Conservation (phyloP, 345 rosid genomes). For the Balakata baccata region DNA sequence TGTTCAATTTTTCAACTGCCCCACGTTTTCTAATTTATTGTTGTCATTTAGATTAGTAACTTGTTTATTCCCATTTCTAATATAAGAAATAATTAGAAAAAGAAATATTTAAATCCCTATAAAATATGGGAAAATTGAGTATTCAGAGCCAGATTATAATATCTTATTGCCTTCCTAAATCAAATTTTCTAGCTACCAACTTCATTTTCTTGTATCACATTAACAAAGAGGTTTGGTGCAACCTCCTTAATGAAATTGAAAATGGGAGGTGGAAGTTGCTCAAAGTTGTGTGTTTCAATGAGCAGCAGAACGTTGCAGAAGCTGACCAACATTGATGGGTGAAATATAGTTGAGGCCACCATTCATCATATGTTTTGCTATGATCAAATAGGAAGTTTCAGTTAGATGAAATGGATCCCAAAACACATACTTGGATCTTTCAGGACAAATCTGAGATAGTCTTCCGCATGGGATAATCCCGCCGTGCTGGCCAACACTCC, state of each 20-base stretch:
- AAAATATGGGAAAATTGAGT: too few species aligned
- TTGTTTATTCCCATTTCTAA: too few species aligned
- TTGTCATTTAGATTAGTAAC: background rate
- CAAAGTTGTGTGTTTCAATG: too few species aligned
- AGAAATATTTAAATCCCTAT: too few species aligned
- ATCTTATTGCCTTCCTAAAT: too few species aligned
- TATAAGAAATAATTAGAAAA: too few species aligned
- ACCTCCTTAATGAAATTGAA: too few species aligned
- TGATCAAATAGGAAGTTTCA: conserved; percentile 43
- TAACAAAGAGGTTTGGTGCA: too few species aligned
- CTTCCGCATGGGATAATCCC: conserved; percentile 64
- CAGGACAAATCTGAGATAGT: conserved; percentile 35
- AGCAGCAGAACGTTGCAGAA: background rate
- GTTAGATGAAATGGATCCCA: conserved; percentile 67
- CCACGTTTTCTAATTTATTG: background rate
- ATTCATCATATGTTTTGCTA: conserved; percentile 43
- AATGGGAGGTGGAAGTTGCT: too few species aligned
- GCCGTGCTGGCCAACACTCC: conserved; percentile 47
- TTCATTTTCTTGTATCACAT: too few species aligned
- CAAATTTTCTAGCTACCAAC: too few species aligned
- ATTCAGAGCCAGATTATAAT: too few species aligned
- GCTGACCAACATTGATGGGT: conserved; percentile 41
- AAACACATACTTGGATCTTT: conserved; percentile 46
- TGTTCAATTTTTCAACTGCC: background rate
- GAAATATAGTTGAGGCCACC: conserved; percentile 36